These are phyloP conservation scores for Silybum marianum DNA, from an alignment of 129 eudicot genomes.

Conservation along the genomic window DNA sequence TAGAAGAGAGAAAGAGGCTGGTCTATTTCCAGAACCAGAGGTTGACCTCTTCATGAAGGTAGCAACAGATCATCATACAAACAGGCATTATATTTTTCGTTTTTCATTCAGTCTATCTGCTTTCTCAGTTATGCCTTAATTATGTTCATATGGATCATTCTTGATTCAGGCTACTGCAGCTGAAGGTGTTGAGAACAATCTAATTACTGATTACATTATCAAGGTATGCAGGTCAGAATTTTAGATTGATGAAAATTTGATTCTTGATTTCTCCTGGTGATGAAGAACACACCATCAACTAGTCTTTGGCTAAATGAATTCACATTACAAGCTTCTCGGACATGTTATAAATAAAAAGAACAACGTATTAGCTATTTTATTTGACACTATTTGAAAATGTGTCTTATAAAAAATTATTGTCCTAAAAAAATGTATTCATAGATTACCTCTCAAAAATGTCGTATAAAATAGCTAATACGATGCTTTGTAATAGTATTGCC, in stretches of 20 bases:
- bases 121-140: background rate
- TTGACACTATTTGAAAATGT: no score
- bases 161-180: constrained; percentile 58
- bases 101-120: background rate
- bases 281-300: background rate
- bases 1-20: constrained; percentile 62
- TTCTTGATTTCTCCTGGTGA: background rate
- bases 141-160: background rate
- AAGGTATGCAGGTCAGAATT: constrained; percentile 45
- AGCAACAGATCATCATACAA: constrained; percentile 1
- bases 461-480: no score
- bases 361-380: no score
- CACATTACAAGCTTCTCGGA: no score
- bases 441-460: no score
- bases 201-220: constrained; percentile 66
- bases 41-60: constrained; percentile 88
- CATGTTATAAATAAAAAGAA: no score
- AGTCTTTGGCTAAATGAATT: no score
- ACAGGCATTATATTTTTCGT: background rate
- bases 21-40: constrained; percentile 67
- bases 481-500: no score
- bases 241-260: background rate
- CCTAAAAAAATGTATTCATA: no score
- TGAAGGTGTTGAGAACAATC: constrained; percentile 75
- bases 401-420: no score